Base-by-base conservation (phyloP, 176 grass and related monocot species). In the Canna indica region DNA sequence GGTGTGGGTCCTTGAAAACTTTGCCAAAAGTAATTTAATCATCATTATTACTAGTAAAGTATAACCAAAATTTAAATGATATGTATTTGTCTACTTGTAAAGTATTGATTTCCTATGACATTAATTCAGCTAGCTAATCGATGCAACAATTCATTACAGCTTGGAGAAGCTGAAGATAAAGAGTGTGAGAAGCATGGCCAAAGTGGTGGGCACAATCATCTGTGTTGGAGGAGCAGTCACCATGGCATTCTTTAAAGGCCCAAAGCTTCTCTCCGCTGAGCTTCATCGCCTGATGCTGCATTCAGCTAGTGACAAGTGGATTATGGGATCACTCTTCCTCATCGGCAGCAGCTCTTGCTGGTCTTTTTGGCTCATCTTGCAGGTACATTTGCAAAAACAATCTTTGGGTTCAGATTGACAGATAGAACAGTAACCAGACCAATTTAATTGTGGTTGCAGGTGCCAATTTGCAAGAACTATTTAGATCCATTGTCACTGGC, bases 191-290 rank as follows among this genome's bases (percentile, higher is more conserved):
- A 88, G 69, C 82, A 1, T 85, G 6, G 82, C 82, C 18, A 91
- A 91, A 70, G 81, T 91, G 35, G 1, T 71, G 25, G 85, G 88
- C 64, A 87, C 88, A 10, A 15, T 71, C 24, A 45, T 85, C 47
- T 88, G 88, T 64, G 81, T 91, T 22, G 85, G 39, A 45, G 88
- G 88, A 74, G 84, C 88, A 15, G 54, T 71, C 38, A n/a, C 68
- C 76, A 88, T 91, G 76, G 80, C 85, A 36, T 87, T 91, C 67
- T 79, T 77, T 73, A 91, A 80, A 75, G 88, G 88, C 0, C 73
- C 85, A 0, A 82, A 41, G 58, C 84, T 91, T 36, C 76, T 68
- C 64, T 44, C 41, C 32, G 35, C 59, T 22, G 39, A 32, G 44
- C 8, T 59, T 30, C 32, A 29, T 28, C 66, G 44, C 18, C 0